A percentile compares a stretch with the other conserved stretches of the same genome.
phyloP scores from a whole-genome alignment of 257 asterid species.

The Nemophila menziesii region DNA sequence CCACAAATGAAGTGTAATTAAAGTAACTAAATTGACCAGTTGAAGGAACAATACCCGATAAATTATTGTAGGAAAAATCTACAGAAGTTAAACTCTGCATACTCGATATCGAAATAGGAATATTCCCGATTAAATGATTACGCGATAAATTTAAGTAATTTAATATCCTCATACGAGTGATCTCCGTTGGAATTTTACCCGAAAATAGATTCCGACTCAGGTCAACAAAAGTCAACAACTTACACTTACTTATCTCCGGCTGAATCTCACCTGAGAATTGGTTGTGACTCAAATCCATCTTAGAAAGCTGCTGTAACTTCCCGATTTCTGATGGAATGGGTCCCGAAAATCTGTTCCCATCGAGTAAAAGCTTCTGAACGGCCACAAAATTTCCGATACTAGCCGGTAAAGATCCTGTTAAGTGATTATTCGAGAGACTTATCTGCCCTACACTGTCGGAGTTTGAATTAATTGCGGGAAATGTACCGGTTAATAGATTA shows the following conservation, averaged over 20 bases:
- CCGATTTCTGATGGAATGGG: constrained; percentile 66
- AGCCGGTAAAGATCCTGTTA: constrained; percentile 64
- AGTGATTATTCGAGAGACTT: constrained; percentile 68
- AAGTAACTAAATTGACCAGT: constrained; percentile 84
- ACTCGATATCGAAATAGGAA: constrained; percentile 58
- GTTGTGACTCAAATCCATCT: constrained; percentile 81
- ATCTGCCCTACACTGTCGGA: constrained; percentile 63
- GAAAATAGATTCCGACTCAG: constrained; percentile 73
- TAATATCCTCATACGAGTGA: constrained; percentile 75
- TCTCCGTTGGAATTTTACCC: constrained; percentile 62
- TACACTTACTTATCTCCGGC: constrained; percentile 64
- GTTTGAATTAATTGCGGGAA: constrained; percentile 34
- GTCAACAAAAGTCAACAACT: constrained; percentile 70
- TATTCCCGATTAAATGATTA: constrained; percentile 60
- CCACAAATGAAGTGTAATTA: constrained; percentile 74
- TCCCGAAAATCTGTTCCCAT: constrained; percentile 80
- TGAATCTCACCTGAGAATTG: constrained; percentile 52
- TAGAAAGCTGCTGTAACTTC: constrained; percentile 75
- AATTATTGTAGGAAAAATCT: constrained; percentile 81
- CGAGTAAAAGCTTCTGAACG: constrained; percentile 80
- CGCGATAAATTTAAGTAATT: constrained; percentile 79
- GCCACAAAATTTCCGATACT: constrained; percentile 70
- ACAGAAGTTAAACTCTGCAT: constrained; percentile 93
- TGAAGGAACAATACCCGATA: constrained; percentile 82
- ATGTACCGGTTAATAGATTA: constrained; percentile 61